Base-by-base conservation (phyloP, 345 rosid genomes). In the Camelina neglecta region DNA sequence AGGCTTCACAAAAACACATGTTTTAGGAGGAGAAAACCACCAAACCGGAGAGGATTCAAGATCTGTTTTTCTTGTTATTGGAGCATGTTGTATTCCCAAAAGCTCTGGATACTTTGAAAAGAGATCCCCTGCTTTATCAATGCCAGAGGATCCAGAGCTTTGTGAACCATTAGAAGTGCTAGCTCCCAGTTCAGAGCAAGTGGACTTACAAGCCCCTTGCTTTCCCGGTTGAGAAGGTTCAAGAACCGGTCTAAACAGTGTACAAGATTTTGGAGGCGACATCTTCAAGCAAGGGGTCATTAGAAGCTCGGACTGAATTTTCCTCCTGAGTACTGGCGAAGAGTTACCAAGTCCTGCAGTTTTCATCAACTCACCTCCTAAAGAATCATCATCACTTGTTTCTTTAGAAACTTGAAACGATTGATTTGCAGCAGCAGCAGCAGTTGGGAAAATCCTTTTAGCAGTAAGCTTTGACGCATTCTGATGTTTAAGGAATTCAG, bases 11-110 rank as follows among this genome's bases (percentile, higher is more conserved):
- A 95, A 73, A 74, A 83, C 80, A 82, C 94, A 93, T 51, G 91
- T 86, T 80, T 86, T 93, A n/a, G 92, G 97, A 70, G 98, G 96
- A 35, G 99, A 96, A 75, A 89, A 84, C 20, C 73, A 80, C 99
- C 99, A 93, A 13, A 83, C 72, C 35, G 98, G 96, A 11, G 96
- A 90, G 26, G 88, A 67, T 8, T 79, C 92, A 6, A 84, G 41
- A 41, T 83, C 90, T 47, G 83, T 84, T 64, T 79, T 84, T 24
- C 75, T 80, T 20, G 73, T 58, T 67, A 82, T 86, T n/a, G 86
- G 74, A 68, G 76, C 85, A 69, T 61, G 84, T 21, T 80, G 80
- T 67, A 89, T 81, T 38, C 89, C 97, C 63, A 85, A 49, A 20
- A 95, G 88, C 84, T 92, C 97, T 4, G 96, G 93, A 78, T 89